Evolutionary conservation across 2,329 filamentous ascomycete genomes (phyloP), one percentile per base, ranked within the genome.

Genomic region (Sphaerulina musiva): DNA sequence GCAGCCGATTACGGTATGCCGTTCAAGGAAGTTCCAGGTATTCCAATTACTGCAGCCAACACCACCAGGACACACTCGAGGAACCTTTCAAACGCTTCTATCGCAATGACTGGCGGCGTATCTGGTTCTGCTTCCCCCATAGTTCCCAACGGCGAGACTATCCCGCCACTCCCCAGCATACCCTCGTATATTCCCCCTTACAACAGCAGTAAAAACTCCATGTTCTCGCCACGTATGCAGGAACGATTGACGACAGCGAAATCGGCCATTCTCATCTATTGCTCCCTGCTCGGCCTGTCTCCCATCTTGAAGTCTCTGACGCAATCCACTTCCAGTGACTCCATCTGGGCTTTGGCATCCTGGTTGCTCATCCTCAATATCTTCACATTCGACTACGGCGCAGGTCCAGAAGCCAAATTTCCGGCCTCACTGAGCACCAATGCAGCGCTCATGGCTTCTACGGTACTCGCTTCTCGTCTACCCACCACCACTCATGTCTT

Each of bases 251-350:
- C 86, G 34, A 96, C 93, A 0, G 83, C 91, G 62, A 97, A 97
- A 72, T 96, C 91, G 0, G 91, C 91, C 0, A 77, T 95, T 38
- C 79, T 97, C 47, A 97, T 97, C 65, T 96, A 95, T 73, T 95
- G 87, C 62, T 91, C 90, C 3, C 79, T 98, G 11, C 82, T 97
- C 3, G 93, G 92, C 9, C 80, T 98, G 3, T 95, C 89, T 41
- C 93, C 93, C 0, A 97, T 98, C 60, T 82, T 98, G 58, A 96
- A 96, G 71, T 96, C 91, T 1, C 80, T 98, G n/a, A 98, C 93
- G 0, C 82, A 81, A 48, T 96, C 91, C 4, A 97, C 92, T 4
- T 92, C 89, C 6, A 87, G 83, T 53, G 93, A 98, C 77, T 93
- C 87, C 42, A 98, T 98, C 69, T 98, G 93, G 93, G 89, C 93